Evolutionary conservation across 2,329 filamentous ascomycete genomes (phyloP).

Genomic region (Fusarium concolor): DNA sequence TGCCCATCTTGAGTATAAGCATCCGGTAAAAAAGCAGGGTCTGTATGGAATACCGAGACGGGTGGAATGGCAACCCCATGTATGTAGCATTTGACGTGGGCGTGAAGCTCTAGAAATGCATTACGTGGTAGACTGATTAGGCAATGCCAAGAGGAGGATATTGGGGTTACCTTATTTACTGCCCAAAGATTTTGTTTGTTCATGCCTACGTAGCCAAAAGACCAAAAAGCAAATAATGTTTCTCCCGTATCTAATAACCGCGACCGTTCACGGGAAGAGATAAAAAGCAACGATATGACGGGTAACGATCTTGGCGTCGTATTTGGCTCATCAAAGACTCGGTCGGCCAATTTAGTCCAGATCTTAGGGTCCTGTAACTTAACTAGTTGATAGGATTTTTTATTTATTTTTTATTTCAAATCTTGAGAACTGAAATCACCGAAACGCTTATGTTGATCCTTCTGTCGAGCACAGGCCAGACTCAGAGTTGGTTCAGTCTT

Average conservation of each 20-base stretch:
- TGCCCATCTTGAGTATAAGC: conserved; percentile 11
- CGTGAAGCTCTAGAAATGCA: conserved; percentile 28
- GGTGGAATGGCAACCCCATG: conserved; percentile 19
- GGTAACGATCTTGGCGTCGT: background rate
- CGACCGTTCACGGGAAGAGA: conserved; percentile 6
- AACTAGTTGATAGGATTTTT: background rate
- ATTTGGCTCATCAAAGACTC: conserved; percentile 13
- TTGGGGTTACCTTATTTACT: conserved; percentile 27
- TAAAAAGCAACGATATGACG: conserved; percentile 15
- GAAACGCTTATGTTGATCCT: conserved; percentile 1
- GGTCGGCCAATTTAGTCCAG: conserved; percentile 12
- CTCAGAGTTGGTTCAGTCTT: too few species aligned
- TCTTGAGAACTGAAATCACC: background rate
- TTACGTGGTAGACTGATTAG: conserved; percentile 40
- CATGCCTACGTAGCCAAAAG: background rate
- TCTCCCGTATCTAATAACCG: background rate
- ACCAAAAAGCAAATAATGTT: background rate
- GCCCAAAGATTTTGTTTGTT: background rate
- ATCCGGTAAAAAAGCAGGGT: conserved; percentile 25
- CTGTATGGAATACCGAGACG: conserved; percentile 34
- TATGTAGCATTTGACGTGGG: conserved; percentile 21
- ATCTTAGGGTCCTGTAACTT: background rate
- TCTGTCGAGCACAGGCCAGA: background rate
- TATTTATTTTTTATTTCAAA: too few species aligned
- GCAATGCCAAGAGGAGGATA: conserved; percentile 32